phyloP scores from a whole-genome alignment of 108 stramenopile genomes.

The Nitzschia putrida region DNA sequence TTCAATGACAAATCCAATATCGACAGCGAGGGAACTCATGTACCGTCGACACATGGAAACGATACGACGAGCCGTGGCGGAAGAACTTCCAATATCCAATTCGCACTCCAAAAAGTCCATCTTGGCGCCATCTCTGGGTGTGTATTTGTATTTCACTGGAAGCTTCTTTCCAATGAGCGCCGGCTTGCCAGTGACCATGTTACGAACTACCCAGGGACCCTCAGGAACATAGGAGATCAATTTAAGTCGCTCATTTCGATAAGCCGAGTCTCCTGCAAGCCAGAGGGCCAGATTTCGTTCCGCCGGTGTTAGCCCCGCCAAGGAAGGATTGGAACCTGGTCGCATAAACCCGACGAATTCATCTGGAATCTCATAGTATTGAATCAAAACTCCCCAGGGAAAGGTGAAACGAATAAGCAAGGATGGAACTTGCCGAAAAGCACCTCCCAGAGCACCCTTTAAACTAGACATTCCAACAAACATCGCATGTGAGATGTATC shows the following conservation, averaged over 20 bases:
- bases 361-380: conserved; percentile 75
- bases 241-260: conserved; percentile 71
- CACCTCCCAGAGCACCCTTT: conserved; percentile 58
- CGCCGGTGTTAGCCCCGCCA: conserved; percentile 37
- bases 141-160: conserved; percentile 49
- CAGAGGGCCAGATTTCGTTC: conserved; percentile 52
- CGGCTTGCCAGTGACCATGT: conserved; percentile 82
- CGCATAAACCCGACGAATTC: conserved; percentile 60
- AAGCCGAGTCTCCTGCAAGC: conserved; percentile 63
- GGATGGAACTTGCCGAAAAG: conserved; percentile 64
- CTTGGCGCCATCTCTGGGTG: conserved; percentile 15
- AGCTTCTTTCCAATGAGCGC: conserved; percentile 84
- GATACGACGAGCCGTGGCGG: conserved; percentile 65
- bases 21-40: conserved; percentile 76
- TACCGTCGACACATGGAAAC: conserved; percentile 78
- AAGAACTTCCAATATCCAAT: conserved; percentile 73
- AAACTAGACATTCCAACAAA: conserved; percentile 23
- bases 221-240: conserved; percentile 80
- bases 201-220: conserved; percentile 85
- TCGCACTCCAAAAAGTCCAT: conserved; percentile 63
- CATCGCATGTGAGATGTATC: no score
- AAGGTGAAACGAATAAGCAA: conserved; percentile 77
- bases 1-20: conserved; percentile 88
- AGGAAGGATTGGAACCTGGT: conserved; percentile 34
- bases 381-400: conserved; percentile 81